These are phyloP conservation scores for Aspergillus eucalypticola DNA, from an alignment of 2,329 filamentous ascomycete genomes.

Conservation along the genomic window DNA sequence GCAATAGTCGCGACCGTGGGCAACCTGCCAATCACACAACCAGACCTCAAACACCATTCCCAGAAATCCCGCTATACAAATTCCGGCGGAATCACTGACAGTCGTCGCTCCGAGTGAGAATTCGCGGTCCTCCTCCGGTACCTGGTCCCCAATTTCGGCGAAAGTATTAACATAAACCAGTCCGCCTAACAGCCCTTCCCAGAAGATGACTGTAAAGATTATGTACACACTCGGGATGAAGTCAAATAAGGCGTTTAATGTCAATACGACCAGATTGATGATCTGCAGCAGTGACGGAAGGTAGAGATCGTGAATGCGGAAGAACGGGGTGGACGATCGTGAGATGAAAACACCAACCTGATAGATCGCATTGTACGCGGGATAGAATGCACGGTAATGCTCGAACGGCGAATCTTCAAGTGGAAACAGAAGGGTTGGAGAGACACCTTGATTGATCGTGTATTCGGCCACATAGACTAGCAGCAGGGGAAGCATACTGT, in stretches of 20 bases:
- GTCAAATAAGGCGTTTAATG: constrained; percentile 72
- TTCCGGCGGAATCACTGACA: constrained; percentile 87
- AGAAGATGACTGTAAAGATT: constrained; percentile 83
- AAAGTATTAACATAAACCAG: constrained; percentile 96
- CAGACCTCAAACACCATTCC: constrained; percentile 79
- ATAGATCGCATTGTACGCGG: constrained; percentile 91
- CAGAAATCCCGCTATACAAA: constrained; percentile 82
- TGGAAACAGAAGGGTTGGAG: constrained; percentile 86
- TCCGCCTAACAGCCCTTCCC: constrained; percentile 90
- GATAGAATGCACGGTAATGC: constrained; percentile 85
- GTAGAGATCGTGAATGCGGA: constrained; percentile 80
- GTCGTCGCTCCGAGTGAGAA: constrained; percentile 88
- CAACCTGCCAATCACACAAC: constrained; percentile 81
- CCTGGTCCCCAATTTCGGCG: constrained; percentile 84
- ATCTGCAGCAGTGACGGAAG: constrained; percentile 79
- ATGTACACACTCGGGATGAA: constrained; percentile 85
- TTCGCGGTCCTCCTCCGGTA: constrained; percentile 76
- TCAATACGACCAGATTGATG: constrained; percentile 72
- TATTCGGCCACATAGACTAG: constrained; percentile 96
- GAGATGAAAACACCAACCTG: constrained; percentile 95
- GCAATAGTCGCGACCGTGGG: constrained; percentile 76
- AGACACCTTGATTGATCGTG: constrained; percentile 92
- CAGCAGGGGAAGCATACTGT: constrained; percentile 81
- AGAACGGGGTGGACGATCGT: constrained; percentile 83
- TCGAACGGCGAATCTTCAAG: constrained; percentile 73